Percentiles rank a stretch among this genome's conserved stretches.
Conservation (phyloP, 2,329 filamentous ascomycete genomes). For the Venturia aucupariae region DNA sequence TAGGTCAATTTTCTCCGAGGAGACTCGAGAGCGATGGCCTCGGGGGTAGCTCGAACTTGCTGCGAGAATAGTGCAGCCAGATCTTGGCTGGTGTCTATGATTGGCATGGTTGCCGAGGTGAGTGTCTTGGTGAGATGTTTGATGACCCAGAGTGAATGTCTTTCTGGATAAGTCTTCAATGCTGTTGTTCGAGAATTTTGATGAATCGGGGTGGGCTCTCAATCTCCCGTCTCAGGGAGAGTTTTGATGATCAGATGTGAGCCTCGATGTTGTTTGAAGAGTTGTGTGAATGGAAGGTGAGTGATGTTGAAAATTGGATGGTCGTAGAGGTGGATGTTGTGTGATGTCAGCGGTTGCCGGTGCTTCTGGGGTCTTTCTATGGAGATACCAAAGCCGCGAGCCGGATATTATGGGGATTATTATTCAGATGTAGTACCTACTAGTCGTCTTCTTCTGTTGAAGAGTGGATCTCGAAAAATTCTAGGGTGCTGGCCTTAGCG, state of each 20-base stretch:
- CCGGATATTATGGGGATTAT: background rate
- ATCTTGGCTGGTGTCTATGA: conserved; percentile 64
- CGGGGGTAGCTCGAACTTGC: conserved; percentile 59
- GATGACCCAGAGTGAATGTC: background rate
- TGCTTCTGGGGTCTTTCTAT: background rate
- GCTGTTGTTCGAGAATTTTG: no score
- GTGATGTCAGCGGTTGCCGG: background rate
- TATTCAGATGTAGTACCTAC: background rate
- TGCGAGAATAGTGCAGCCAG: conserved; percentile 60
- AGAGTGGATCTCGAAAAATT: background rate
- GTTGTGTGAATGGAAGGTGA: no score
- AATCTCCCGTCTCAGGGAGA: no score
- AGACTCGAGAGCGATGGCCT: conserved; percentile 65
- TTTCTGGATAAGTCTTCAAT: background rate
- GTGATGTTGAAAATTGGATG: no score
- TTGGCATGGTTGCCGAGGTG: conserved; percentile 40
- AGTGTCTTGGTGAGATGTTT: background rate
- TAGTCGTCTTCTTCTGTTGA: background rate
- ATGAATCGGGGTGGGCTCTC: no score
- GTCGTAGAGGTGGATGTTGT: background rate
- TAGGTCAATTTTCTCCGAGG: conserved; percentile 60
- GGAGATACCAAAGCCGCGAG: background rate
- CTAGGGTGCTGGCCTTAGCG: background rate
- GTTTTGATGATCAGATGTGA: background rate
- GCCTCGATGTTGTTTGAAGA: background rate